Conservation (phyloP, 2,329 filamentous ascomycete genomes). For the Fusarium sp. region DNA sequence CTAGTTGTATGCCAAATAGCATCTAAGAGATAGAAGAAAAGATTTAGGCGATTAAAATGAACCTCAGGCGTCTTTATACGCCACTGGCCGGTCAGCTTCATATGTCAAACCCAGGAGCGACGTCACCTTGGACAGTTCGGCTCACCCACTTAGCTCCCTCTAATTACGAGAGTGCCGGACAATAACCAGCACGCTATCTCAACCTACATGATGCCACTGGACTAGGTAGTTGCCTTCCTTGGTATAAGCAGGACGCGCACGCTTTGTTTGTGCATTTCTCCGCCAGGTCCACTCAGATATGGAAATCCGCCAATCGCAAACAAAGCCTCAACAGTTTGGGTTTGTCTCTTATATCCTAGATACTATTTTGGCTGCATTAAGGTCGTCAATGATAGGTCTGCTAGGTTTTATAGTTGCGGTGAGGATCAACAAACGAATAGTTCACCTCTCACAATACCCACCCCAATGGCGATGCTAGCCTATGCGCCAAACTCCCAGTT, state of each 20-base stretch:
- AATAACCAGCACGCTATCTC: background rate
- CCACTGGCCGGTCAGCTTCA: no score
- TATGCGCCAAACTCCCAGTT: background rate
- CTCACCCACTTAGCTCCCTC: no score
- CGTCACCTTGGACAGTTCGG: no score
- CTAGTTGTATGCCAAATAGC: no score
- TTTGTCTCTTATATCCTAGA: background rate
- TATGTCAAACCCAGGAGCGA: no score
- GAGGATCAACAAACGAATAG: background rate
- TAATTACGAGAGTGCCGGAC: no score
- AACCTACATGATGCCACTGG: background rate
- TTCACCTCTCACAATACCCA: background rate
- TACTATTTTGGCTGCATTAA: background rate
- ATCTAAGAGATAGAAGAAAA: no score
- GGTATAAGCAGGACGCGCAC: background rate
- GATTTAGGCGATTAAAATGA: no score
- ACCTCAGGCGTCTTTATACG: no score
- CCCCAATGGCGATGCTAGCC: background rate
- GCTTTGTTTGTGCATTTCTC: background rate
- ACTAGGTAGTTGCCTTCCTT: background rate
- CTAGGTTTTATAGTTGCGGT: background rate
- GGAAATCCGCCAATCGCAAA: background rate
- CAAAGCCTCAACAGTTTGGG: background rate
- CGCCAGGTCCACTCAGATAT: background rate
- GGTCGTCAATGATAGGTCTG: background rate